Base-by-base conservation (phyloP, 129 eudicot species). In the Escallonia herrerae region DNA sequence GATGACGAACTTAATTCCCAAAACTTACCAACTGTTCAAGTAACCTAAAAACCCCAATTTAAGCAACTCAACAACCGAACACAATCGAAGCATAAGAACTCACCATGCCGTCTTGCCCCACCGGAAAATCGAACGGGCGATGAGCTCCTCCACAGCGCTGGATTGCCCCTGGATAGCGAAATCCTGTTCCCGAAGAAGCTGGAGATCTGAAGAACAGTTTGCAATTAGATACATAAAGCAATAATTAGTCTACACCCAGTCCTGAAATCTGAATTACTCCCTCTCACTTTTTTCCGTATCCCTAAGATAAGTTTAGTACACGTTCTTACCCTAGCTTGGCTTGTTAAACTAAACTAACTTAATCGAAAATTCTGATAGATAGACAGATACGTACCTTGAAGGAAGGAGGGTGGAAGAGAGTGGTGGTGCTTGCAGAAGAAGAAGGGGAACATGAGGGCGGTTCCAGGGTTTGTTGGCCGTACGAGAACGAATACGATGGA, bases 401-500 rank as follows among this genome's bases (percentile, higher is more conserved):
- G 56, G 70, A 67, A 50, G 78, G 42, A 58, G 37, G 55, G 55
- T 43, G 69, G 69, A 42, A 56, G 53, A 63, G n/a, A n/a, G 55
- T n/a, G 61, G 55, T 55, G 15, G 83, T 40, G 15, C 71, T 64
- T 3, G 94, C 70, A 46, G 87, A 73, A 15, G 84, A 71, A 43
- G 84, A 63, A 44, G 87, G 66, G 8, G 73, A 82, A 40, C 13
- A 49, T 6, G 74, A 71, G 40, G 84, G 64, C 12, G 79, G 46
- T 15, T 79, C 87, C 11, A 72, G 74, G 78, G 86, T 79, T 84
- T 76, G 85, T 57, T 58, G 83, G 51, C 72, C 71, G 48, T 69
- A 65, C 33, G 44, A 54, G 78, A 45, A 76, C 39, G 81, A 65
- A 65, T 62, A 84, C 6, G 79, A 65, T n/a, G 78, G 80, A 33